Evolutionary conservation across 257 asterid species (phyloP).

Genomic region (Datura wrightii): DNA sequence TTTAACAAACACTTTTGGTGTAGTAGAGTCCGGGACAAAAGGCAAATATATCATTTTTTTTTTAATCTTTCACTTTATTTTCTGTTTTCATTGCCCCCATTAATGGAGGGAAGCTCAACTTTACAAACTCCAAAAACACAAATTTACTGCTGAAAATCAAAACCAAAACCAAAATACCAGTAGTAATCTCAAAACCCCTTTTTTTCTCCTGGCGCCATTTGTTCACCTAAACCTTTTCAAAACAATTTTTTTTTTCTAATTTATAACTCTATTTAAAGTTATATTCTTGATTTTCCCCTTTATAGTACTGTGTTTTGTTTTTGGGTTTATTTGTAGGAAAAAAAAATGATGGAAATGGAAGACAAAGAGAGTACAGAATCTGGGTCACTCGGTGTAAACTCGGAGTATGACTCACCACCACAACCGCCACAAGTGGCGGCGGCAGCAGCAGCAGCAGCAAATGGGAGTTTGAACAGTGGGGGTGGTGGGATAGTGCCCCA

Average conservation of each 20-base stretch:
- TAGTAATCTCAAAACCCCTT: conserved; percentile 30
- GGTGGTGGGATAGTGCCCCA: conserved; percentile 45
- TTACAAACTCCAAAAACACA: conserved; percentile 46
- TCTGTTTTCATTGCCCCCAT: conserved; percentile 43
- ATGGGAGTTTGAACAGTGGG: conserved; percentile 33
- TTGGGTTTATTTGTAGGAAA: neutral
- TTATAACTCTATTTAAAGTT: neutral
- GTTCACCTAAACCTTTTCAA: conserved; percentile 48
- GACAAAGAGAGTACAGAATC: conserved; percentile 76
- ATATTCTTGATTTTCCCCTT: neutral
- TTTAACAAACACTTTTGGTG: neutral
- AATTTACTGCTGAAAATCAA: conserved; percentile 19
- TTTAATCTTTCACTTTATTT: conserved; percentile 26
- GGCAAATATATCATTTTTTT: conserved; percentile 34
- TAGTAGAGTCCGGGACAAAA: conserved; percentile 44
- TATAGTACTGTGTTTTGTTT: neutral
- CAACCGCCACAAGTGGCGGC: conserved; percentile 42
- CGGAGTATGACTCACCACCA: conserved; percentile 63
- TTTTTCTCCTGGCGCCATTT: conserved; percentile 70
- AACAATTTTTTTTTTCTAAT: conserved; percentile 22
- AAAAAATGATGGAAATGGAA: conserved; percentile 53
- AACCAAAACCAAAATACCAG: neutral
- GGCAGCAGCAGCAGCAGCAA: conserved; percentile 42
- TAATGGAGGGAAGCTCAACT: conserved; percentile 71
- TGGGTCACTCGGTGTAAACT: conserved; percentile 62